Base-by-base conservation (phyloP, 2,329 filamentous ascomycete species). In the Verticillium albo-atrum region DNA sequence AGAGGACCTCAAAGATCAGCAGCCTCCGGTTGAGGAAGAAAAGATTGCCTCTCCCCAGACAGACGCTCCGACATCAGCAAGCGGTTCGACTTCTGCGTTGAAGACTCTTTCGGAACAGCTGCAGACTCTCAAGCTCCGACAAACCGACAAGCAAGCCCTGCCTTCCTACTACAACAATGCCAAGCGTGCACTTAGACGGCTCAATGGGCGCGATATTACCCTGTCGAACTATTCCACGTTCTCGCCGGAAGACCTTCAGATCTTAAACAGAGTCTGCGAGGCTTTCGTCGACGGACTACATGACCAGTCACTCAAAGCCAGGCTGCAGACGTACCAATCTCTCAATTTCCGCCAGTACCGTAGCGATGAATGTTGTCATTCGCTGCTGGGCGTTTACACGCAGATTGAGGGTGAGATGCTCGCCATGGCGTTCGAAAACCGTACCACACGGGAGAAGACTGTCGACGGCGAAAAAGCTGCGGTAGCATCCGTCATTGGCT, bases 391-490 rank as follows among this genome's bases (percentile, higher is more conserved):
- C 0, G 76, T 85, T 2, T 79, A 75, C 61, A 78, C 73, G 15
- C 82, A 87, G 63, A 70, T 79, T 2, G 85, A 88, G 65, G 85
- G 85, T 7, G 85, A 88, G 65, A 72, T 74, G 23, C 68, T 86
- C 25, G 72, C 81, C 1, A 75, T 81, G 67, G 66, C 74, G 3
- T 84, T 77, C 76, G 77, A 80, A 23, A 67, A 62, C 26, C 70
- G 74, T 50, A 71, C 68, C 15, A 64, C 58, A 4, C 61, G 78
- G 1, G 65, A 56, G n/a, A 78, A 77, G 60, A 68, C 65, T 27
- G 71, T 74, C 4, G 63, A 68, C 6, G 69, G 66, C 17, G 75
- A 79, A 60, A 66, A 70, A 6, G 70, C 78, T 6, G 72, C 72
- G 7, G 68, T 74, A 26, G 70, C 66, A 28, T 61, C 70, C 1